Evolutionary conservation across 1,139 yeast genomes (phyloP).

Genomic region (Kodamaea anthophila): DNA sequence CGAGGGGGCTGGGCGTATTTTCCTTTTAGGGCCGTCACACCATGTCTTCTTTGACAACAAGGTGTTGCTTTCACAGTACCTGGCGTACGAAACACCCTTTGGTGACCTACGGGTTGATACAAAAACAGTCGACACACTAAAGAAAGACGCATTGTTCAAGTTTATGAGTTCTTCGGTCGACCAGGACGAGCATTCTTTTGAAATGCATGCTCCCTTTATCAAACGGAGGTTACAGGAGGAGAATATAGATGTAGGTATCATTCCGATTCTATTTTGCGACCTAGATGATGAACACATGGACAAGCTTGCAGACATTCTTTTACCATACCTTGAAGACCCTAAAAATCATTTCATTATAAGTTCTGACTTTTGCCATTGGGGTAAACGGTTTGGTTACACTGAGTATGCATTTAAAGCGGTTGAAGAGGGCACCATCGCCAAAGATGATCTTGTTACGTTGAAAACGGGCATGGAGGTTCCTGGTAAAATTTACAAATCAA

Average conservation of each 20-base stretch:
- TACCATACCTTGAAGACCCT: conserved; percentile 50
- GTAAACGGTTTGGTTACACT: conserved; percentile 67
- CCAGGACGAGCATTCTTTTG: conserved; percentile 87
- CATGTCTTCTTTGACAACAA: conserved; percentile 70
- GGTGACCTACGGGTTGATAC: conserved; percentile 69
- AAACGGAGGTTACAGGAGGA: conserved; percentile 4
- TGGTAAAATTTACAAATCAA: conserved; percentile 51
- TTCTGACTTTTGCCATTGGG: conserved; percentile 98
- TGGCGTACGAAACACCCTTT: conserved; percentile 69
- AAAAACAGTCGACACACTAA: conserved; percentile 31
- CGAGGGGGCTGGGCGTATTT: conserved; percentile 52
- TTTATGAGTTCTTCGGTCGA: conserved; percentile 59
- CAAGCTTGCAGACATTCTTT: conserved; percentile 42
- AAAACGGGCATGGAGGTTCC: neutral
- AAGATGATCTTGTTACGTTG: conserved; percentile 2
- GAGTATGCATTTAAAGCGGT: conserved; percentile 34
- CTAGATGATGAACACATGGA: conserved; percentile 41
- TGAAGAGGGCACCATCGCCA: neutral
- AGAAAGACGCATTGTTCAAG: conserved; percentile 33
- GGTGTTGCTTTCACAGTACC: conserved; percentile 52
- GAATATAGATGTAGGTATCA: conserved; percentile 23
- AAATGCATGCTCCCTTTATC: conserved; percentile 86
- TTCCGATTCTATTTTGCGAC: conserved; percentile 80
- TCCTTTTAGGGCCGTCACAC: conserved; percentile 90
- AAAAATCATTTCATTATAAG: conserved; percentile 71